Base-by-base conservation (phyloP, 495 filamentous ascomycete species). In the Haplographium delicatum region DNA sequence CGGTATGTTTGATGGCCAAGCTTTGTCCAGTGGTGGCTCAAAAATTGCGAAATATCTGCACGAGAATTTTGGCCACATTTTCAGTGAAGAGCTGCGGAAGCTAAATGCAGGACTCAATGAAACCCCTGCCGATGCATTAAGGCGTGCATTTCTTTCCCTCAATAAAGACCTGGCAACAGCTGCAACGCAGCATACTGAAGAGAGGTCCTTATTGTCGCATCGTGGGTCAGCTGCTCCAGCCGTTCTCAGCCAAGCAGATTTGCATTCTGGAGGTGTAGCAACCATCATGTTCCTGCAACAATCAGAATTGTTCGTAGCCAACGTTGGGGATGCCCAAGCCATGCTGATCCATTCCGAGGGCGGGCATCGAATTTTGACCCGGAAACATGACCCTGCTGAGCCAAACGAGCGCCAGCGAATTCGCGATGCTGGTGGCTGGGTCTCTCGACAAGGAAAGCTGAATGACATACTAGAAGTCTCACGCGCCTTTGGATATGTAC, bases 31-130 rank as follows among this genome's bases (percentile, higher is more conserved):
- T 51, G 85, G 89, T 49, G 93, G 93, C 37, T 96, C 91, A 44
- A 90, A 93, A 67, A 85, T 99, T 51, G 91, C 93, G 34, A 96
- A 96, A 62, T 97, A 86, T 54, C 74, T 99, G 25, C 90, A 97
- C 55, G 94, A 99, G 64, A 88, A 95, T 54, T 94, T 99, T 65
- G 82, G 85, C 3, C 74, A 82, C 48, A 86, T 86, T 22, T 91
- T 99, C 62, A 79, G 77, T 1, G 77, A 85, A 45, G 93, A 99
- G 62, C 69, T 99, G 27, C 85, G 84, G 49, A 83, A 79, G 43
- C 54, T 89, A 30, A 62, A 66, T 26, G 57, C 59, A 16, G 46
- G 16, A 13, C 51, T 60, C 27, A 65, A 76, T 30, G 93, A 96
- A 61, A 88, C 74, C 0, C 85, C 94, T 1, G 72, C 73, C 1